phyloP scores from a whole-genome alignment of 805 yeast species.

The Teunomyces barrocoloradensis region DNA sequence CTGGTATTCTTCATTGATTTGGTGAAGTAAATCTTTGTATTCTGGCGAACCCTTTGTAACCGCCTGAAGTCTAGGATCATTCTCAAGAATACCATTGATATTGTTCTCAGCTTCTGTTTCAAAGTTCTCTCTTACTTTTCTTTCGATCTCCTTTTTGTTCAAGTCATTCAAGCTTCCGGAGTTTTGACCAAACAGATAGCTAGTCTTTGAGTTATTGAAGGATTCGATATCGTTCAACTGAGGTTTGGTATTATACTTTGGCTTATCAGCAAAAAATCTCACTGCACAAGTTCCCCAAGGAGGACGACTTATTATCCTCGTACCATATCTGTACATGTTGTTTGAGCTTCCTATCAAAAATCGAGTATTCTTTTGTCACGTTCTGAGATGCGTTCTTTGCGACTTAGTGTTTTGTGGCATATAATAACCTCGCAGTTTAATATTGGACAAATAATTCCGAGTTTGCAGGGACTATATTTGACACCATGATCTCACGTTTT shows the following conservation, averaged over 20 bases:
- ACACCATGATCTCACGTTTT: not conserved
- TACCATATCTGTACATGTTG: not conserved
- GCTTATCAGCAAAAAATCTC: not conserved
- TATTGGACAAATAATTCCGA: not conserved
- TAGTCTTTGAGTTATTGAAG: conserved; percentile 34
- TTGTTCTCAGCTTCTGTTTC: conserved; percentile 12
- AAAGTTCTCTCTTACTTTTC: conserved; percentile 7
- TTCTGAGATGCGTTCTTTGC: not conserved
- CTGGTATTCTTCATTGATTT: conserved; percentile 26
- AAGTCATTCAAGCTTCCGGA: conserved; percentile 18
- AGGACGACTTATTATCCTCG: not conserved
- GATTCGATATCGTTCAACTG: conserved; percentile 25
- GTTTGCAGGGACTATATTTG: not conserved
- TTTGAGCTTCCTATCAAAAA: no score
- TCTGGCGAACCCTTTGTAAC: conserved; percentile 34
- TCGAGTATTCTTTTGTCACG: not conserved
- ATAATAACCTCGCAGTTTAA: no score
- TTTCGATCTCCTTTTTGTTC: conserved; percentile 11
- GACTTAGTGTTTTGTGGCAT: not conserved
- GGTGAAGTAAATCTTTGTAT: conserved; percentile 29
- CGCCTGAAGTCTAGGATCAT: conserved; percentile 29
- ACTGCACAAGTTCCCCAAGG: not conserved
- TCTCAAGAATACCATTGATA: conserved; percentile 23
- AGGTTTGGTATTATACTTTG: not conserved
- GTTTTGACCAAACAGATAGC: conserved; percentile 26